A percentile compares a stretch with the other conserved stretches of the same genome.
phyloP scores from a whole-genome alignment of 2,329 filamentous ascomycete species.

The Xylariaceae sp. region DNA sequence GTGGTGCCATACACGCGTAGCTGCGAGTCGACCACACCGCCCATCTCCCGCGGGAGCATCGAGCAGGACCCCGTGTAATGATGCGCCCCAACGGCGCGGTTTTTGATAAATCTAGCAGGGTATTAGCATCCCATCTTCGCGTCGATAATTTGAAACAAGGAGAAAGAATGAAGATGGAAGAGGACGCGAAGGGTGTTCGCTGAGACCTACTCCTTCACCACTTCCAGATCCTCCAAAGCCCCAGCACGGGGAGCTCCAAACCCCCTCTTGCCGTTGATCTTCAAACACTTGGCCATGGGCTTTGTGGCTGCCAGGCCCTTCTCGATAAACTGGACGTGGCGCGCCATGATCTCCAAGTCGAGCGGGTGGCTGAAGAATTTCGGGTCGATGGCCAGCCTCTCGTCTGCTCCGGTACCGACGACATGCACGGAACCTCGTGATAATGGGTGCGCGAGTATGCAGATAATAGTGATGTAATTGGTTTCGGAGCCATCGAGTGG shows the following conservation, averaged over 20 bases:
- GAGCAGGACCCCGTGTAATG: slow-evolving; percentile 40
- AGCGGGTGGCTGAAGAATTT: slow-evolving; percentile 49
- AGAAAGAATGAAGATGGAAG: too few species aligned
- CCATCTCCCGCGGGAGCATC: slow-evolving; percentile 38
- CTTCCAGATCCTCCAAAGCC: slow-evolving; percentile 18
- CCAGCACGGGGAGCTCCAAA: too few species aligned
- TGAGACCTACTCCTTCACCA: slow-evolving; percentile 26
- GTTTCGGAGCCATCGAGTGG: too few species aligned
- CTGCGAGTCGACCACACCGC: slow-evolving; percentile 8
- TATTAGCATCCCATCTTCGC: too few species aligned
- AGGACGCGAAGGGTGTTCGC: too few species aligned
- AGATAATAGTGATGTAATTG: slow-evolving; percentile 23
- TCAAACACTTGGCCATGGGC: too few species aligned
- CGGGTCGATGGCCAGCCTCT: slow-evolving; percentile 46
- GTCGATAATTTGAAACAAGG: too few species aligned
- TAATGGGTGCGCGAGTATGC: slow-evolving; percentile 41
- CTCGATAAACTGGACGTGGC: too few species aligned
- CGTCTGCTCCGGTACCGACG: slow-evolving; percentile 37
- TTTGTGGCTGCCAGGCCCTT: too few species aligned
- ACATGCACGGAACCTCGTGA: slow-evolving; percentile 47
- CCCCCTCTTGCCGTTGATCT: too few species aligned
- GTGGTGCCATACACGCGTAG: slow-evolving; percentile 6
- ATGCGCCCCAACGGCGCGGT: slow-evolving; percentile 27
- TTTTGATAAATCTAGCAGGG: too few species aligned
- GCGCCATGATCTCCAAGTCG: slow-evolving; percentile 45